Percentiles rank a stretch among this genome's conserved stretches.
Conservation (phyloP, 2,329 filamentous ascomycete species). For the Anthostomella pinea region DNA sequence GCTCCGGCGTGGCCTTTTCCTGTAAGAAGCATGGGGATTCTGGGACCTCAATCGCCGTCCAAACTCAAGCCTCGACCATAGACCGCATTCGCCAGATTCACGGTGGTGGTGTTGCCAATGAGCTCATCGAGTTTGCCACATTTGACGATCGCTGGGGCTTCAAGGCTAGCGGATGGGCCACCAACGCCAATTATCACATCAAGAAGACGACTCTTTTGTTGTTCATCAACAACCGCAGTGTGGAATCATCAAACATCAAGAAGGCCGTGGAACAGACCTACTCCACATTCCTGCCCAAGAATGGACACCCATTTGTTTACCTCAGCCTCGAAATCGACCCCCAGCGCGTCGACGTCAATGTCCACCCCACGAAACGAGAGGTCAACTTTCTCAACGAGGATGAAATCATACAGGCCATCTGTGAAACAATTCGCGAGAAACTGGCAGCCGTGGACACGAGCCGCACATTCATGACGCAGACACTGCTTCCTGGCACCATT, state of each 20-base stretch:
- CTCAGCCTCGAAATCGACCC: constrained; percentile 91
- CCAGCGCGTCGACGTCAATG: constrained; percentile 89
- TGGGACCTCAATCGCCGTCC: constrained; percentile 76
- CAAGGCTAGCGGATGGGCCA: constrained; percentile 75
- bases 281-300: constrained; percentile 82
- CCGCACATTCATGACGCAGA: constrained; percentile 92
- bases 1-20: constrained; percentile 84
- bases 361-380: constrained; percentile 94
- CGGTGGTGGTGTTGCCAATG: constrained; percentile 79
- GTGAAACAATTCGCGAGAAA: constrained; percentile 72
- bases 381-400: constrained; percentile 98
- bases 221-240: constrained; percentile 94
- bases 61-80: constrained; percentile 65
- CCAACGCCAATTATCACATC: constrained; percentile 90
- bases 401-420: constrained; percentile 86
- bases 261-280: constrained; percentile 92
- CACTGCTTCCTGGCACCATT: constrained; percentile 69
- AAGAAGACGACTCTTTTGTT: constrained; percentile 85
- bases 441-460: constrained; percentile 89
- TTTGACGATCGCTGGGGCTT: constrained; percentile 80
- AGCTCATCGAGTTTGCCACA: constrained; percentile 73
- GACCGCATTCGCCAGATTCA: constrained; percentile 92
- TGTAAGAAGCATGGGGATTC: constrained; percentile 96
- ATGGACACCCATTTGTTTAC: constrained; percentile 91
- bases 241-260: constrained; percentile 85